Evolutionary conservation across 192 early-diverging fungal species (phyloP).

Genomic region (Globomyces pollinis-pini): DNA sequence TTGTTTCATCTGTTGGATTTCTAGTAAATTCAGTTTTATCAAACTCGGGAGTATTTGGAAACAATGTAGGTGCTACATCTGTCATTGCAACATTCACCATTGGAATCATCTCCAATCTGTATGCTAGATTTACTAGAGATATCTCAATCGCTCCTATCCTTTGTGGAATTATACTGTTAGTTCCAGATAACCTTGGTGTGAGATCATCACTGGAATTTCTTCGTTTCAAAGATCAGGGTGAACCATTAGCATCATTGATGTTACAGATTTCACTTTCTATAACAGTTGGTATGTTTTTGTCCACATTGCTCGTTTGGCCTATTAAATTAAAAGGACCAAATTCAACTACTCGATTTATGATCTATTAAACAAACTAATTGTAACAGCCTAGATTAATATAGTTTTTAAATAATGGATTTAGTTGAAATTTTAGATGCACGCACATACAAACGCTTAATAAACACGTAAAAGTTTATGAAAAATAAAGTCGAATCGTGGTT

Average conservation of each 20-base stretch:
- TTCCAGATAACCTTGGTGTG: constrained; percentile 74
- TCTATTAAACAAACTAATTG: too few relatives aligned
- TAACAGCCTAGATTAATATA: too few relatives aligned
- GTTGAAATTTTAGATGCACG: too few relatives aligned
- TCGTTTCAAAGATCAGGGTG: constrained; percentile 2
- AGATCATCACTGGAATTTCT: constrained; percentile 55
- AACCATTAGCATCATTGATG: constrained; percentile 36
- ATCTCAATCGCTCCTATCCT: constrained; percentile 74
- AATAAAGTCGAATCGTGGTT: too few relatives aligned
- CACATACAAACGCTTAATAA: too few relatives aligned
- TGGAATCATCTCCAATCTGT: constrained; percentile 69
- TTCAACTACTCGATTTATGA: constrained; percentile 29
- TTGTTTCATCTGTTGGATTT: constrained; percentile 63
- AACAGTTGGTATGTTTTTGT: constrained; percentile 38
- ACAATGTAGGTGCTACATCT: constrained; percentile 28
- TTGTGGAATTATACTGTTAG: constrained; percentile 71
- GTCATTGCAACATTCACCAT: constrained; percentile 69
- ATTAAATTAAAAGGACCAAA: constrained; percentile 19
- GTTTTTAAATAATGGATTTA: too few relatives aligned
- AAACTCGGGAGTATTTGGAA: constrained; percentile 28
- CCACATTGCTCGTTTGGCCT: constrained; percentile 35
- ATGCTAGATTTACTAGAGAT: constrained; percentile 62
- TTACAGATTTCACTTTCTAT: constrained; percentile 36
- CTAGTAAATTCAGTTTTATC: constrained; percentile 48
- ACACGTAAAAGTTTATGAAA: too few relatives aligned